Evolutionary conservation across 140 eudicot species (phyloP).

Genomic region (Anethum foeniculum): DNA sequence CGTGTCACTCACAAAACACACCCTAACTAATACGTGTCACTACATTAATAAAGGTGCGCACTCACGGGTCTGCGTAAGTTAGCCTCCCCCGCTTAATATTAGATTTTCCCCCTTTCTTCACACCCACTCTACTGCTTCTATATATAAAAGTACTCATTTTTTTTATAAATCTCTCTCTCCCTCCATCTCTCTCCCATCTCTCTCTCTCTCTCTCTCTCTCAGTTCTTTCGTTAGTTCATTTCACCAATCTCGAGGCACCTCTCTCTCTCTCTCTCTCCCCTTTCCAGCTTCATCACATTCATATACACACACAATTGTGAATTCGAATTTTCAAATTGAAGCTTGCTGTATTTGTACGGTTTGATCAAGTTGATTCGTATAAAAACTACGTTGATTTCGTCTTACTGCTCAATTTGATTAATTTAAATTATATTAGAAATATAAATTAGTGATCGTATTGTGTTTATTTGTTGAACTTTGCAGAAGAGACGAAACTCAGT

Average conservation of each 20-base stretch:
- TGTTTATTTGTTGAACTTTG: background rate
- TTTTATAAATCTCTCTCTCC: background rate
- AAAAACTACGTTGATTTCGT: background rate
- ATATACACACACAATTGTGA: too few relatives aligned
- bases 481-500: background rate
- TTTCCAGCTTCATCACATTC: background rate
- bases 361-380: background rate
- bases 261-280: background rate
- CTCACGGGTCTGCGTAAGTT: slow-evolving; percentile 5
- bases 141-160: background rate
- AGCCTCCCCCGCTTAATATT: background rate
- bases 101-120: slow-evolving; percentile 12
- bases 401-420: background rate
- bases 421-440: background rate
- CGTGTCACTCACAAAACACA: background rate
- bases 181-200: background rate
- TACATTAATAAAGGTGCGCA: background rate
- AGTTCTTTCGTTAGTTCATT: background rate
- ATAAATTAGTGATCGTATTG: too few relatives aligned
- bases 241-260: background rate
- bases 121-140: background rate
- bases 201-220: slow-evolving; percentile 7
- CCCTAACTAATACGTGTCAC: background rate
- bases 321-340: background rate
- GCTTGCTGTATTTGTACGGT: background rate